Evolutionary conservation across 1,284 basidiomycete genomes (phyloP).

Genomic region (Pascua guehoae): DNA sequence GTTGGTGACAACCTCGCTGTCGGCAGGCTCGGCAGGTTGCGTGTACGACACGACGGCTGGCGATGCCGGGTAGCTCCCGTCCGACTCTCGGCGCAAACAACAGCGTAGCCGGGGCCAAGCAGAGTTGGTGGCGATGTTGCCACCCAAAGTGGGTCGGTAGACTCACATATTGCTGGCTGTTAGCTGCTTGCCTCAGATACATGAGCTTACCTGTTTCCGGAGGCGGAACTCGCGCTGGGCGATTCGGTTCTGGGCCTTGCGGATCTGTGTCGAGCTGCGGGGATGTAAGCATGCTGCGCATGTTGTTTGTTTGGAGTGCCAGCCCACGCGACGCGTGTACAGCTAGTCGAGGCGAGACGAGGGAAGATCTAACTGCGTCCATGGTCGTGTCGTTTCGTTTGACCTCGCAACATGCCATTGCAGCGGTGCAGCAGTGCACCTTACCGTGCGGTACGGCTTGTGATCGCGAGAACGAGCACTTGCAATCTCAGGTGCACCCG

Average conservation of each 20-base stretch:
- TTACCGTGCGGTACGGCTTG: not conserved
- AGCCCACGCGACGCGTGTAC: not conserved
- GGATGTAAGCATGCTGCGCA: slow-evolving; percentile 4
- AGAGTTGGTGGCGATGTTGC: not conserved
- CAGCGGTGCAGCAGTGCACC: not conserved
- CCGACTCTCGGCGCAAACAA: too few relatives aligned
- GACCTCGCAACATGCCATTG: not conserved
- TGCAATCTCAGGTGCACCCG: too few relatives aligned
- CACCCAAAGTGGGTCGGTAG: not conserved
- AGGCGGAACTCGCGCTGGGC: slow-evolving; percentile 88
- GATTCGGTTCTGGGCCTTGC: slow-evolving; percentile 71
- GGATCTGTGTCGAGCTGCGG: slow-evolving; percentile 31
- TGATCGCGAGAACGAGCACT: not conserved
- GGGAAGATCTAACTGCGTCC: not conserved
- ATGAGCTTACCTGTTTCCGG: slow-evolving; percentile 72
- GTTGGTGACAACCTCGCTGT: not conserved
- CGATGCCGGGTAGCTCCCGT: too few relatives aligned
- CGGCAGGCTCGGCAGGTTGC: too few relatives aligned
- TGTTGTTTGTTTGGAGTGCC: too few relatives aligned
- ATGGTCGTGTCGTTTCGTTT: not conserved
- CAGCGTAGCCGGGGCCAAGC: too few relatives aligned
- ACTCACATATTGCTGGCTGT: slow-evolving; percentile 42
- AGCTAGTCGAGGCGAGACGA: not conserved
- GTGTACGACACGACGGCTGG: too few relatives aligned
- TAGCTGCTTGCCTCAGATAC: not conserved